Evolutionary conservation across 768 basidiomycete genomes (phyloP).

Genomic region (Postia placenta): DNA sequence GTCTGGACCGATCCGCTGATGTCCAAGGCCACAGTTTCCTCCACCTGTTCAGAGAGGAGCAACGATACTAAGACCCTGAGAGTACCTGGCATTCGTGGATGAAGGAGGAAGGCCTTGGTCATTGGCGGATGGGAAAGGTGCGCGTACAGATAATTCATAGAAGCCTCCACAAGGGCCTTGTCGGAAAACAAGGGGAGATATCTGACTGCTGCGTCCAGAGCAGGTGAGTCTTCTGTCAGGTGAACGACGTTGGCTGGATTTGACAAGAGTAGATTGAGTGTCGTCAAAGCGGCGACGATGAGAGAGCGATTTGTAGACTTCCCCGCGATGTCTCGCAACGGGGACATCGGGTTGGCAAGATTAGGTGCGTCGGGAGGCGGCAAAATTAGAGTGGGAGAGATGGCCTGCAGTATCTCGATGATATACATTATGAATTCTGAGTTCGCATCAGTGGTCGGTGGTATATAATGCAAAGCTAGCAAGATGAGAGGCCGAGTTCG

Average conservation of each 20-base stretch:
- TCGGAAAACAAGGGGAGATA: slow-evolving; percentile 73
- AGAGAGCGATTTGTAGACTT: slow-evolving; percentile 67
- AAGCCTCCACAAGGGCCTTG: slow-evolving; percentile 61
- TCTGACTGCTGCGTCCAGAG: slow-evolving; percentile 56
- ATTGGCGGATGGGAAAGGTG: slow-evolving; percentile 71
- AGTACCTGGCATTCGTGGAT: slow-evolving; percentile 63
- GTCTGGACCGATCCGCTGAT: slow-evolving; percentile 56
- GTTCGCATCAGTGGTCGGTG: slow-evolving; percentile 57
- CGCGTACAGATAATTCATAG: slow-evolving; percentile 67
- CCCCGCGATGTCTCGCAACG: slow-evolving; percentile 49
- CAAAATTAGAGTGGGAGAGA: slow-evolving; percentile 42
- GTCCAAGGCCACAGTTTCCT: slow-evolving; percentile 59
- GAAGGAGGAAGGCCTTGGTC: slow-evolving; percentile 72
- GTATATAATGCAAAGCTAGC: slow-evolving; percentile 56
- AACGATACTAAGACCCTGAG: slow-evolving; percentile 63
- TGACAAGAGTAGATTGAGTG: slow-evolving; percentile 56
- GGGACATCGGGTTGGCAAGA: slow-evolving; percentile 44
- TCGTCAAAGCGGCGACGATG: slow-evolving; percentile 58
- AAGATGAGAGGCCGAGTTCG: slow-evolving; percentile 64
- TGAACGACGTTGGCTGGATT: slow-evolving; percentile 53
- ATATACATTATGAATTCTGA: slow-evolving; percentile 66
- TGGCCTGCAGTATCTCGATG: slow-evolving; percentile 64
- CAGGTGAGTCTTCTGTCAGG: slow-evolving; percentile 49
- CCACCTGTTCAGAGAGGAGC: slow-evolving; percentile 64
- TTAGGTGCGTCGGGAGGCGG: slow-evolving; percentile 26